Percentiles rank a stretch among this genome's conserved stretches.
Conservation (phyloP, 2,329 filamentous ascomycete species). For the Alternaria brassicae region DNA sequence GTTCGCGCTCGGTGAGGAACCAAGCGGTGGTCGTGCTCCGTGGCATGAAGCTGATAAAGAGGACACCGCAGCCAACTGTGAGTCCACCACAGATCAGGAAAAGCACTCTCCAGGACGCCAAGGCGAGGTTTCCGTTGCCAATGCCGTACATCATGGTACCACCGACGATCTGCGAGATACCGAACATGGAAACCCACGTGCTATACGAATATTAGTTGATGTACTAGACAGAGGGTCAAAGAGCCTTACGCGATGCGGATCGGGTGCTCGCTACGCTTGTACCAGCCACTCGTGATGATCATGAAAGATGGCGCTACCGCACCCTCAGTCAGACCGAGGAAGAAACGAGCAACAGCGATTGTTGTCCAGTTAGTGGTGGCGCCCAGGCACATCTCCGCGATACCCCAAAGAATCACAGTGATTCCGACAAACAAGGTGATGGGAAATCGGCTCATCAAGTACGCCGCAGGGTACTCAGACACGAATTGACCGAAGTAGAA, state of each 20-base stretch:
- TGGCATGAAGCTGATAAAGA: conserved; percentile 59
- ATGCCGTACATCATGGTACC: conserved; percentile 61
- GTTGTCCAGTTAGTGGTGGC: background rate
- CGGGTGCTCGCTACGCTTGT: conserved; percentile 39
- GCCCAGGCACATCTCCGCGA: background rate
- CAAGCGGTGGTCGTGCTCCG: conserved; percentile 56
- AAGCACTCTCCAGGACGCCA: conserved; percentile 57
- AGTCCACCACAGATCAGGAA: conserved; percentile 61
- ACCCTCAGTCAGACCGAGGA: conserved; percentile 54
- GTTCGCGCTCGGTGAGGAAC: conserved; percentile 58
- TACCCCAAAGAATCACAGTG: conserved; percentile 54
- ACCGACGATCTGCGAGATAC: conserved; percentile 55
- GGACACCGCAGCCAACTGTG: conserved; percentile 53
- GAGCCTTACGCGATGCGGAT: conserved; percentile 18
- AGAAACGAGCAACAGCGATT: conserved; percentile 48
- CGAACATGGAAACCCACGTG: conserved; percentile 47
- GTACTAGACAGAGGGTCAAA: conserved; percentile 5
- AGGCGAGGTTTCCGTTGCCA: conserved; percentile 48
- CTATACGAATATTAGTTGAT: background rate
- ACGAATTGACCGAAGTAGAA: conserved; percentile 54
- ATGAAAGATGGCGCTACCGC: conserved; percentile 57
- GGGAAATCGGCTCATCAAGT: conserved; percentile 59
- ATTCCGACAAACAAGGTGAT: conserved; percentile 60
- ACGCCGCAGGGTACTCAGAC: conserved; percentile 60
- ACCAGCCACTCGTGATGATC: conserved; percentile 52